These are phyloP conservation scores for Yarrowia sp. DNA, from an alignment of 805 yeast species.

Conservation along the genomic window DNA sequence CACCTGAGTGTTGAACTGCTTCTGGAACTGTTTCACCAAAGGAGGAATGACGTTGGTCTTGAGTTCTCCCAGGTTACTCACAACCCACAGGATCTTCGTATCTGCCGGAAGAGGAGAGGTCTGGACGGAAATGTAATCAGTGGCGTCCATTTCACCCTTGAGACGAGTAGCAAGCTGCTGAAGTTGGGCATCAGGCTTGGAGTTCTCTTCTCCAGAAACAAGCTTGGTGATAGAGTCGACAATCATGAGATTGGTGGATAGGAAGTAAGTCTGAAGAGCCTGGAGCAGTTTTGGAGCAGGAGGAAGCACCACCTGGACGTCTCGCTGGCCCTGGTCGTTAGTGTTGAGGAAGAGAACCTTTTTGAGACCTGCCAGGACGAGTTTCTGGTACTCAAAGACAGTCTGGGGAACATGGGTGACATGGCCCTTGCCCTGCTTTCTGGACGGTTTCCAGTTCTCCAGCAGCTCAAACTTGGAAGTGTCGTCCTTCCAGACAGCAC, in stretches of 20 bases:
- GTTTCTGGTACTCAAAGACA: constrained; percentile 53
- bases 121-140: constrained; percentile 22
- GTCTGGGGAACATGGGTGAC: constrained; percentile 48
- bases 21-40: constrained; percentile 59
- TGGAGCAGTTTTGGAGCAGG: constrained; percentile 49
- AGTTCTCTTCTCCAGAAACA: constrained; percentile 4
- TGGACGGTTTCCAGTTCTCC: constrained; percentile 53
- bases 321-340: constrained; percentile 32
- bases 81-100: constrained; percentile 58
- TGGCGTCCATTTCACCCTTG: constrained; percentile 21
- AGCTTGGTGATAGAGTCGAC: constrained; percentile 20
- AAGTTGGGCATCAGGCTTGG: constrained; percentile 20
- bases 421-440: constrained; percentile 17
- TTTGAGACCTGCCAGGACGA: constrained; percentile 49
- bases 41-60: constrained; percentile 57
- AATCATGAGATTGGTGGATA: constrained; percentile 32
- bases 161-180: constrained; percentile 26
- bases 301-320: constrained; percentile 45
- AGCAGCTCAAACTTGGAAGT: constrained; percentile 50
- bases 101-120: constrained; percentile 50
- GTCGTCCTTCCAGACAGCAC: constrained; percentile 61
- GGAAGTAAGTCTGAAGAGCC: constrained; percentile 48
- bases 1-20: constrained; percentile 50
- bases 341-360: constrained; percentile 39
- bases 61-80: constrained; percentile 62